Evolutionary conservation across 345 rosid species (phyloP).

Genomic region (Gossypium anomalum): DNA sequence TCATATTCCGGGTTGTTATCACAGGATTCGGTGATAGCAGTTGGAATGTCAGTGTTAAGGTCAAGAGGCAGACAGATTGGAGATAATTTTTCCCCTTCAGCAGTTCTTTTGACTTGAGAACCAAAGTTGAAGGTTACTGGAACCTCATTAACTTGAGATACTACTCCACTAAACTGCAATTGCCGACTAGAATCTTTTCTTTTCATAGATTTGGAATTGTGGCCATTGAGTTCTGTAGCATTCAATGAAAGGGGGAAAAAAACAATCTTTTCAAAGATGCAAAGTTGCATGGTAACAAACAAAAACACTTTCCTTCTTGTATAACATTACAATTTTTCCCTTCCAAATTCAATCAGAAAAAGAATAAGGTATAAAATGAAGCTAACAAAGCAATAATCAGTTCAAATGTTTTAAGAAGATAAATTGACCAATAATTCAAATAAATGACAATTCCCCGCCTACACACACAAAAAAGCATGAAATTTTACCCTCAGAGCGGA

Average conservation of each 20-base stretch:
- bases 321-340: not conserved
- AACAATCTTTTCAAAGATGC: not conserved
- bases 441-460: not conserved
- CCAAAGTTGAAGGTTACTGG: constrained; percentile 23
- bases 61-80: constrained; percentile 27
- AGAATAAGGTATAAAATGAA: not conserved
- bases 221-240: constrained; percentile 22
- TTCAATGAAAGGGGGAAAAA: not conserved
- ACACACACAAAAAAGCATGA: not conserved
- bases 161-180: constrained; percentile 25
- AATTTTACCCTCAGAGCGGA: constrained; percentile 30
- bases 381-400: not conserved
- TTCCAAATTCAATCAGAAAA: not conserved
- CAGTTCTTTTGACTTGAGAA: constrained; percentile 21
- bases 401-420: not conserved
- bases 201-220: constrained; percentile 22
- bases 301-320: not conserved
- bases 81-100: constrained; percentile 9
- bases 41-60: constrained; percentile 34
- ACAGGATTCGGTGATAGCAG: constrained; percentile 8
- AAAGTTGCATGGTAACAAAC: not conserved
- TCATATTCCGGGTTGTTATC: constrained; percentile 14
- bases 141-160: constrained; percentile 35
- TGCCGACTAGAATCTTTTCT: constrained; percentile 17
- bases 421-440: not conserved